phyloP scores from a whole-genome alignment of 371 early-diverging fungal species.

The Apophysomyces ossiformis region DNA sequence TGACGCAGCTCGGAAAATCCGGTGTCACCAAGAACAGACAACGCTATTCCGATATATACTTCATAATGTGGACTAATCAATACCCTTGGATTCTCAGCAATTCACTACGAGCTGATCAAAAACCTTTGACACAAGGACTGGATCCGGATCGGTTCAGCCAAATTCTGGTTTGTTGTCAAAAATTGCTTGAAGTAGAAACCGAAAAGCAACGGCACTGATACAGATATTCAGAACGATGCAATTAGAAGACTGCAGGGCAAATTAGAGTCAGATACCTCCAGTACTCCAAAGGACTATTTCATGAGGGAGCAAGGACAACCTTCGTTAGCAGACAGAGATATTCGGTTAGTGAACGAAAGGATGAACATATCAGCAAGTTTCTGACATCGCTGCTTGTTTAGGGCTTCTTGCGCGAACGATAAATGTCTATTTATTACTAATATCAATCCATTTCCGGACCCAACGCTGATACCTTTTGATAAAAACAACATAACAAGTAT shows the following conservation, averaged over 20 bases:
- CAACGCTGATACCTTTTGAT: slow-evolving; percentile 36
- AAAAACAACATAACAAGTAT: slow-evolving; percentile 36
- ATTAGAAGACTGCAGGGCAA: slow-evolving; percentile 52
- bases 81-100: slow-evolving; percentile 66
- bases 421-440: slow-evolving; percentile 62
- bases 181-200: neutral
- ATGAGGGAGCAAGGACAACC: slow-evolving; percentile 55
- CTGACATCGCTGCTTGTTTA: slow-evolving; percentile 9
- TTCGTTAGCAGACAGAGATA: slow-evolving; percentile 47
- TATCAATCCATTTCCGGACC: slow-evolving; percentile 57
- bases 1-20: slow-evolving; percentile 59
- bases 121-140: slow-evolving; percentile 13
- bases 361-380: neutral
- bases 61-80: slow-evolving; percentile 70
- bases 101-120: slow-evolving; percentile 34
- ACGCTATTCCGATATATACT: slow-evolving; percentile 61
- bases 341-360: slow-evolving; percentile 30
- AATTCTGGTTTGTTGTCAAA: slow-evolving; percentile 15
- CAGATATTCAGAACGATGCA: slow-evolving; percentile 54
- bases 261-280: slow-evolving; percentile 45
- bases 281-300: slow-evolving; percentile 57
- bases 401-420: slow-evolving; percentile 62
- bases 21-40: slow-evolving; percentile 55
- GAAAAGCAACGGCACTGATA: neutral
- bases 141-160: slow-evolving; percentile 16